phyloP scores from a whole-genome alignment of 169 alveolate species.

The Plasmodium vivax region DNA sequence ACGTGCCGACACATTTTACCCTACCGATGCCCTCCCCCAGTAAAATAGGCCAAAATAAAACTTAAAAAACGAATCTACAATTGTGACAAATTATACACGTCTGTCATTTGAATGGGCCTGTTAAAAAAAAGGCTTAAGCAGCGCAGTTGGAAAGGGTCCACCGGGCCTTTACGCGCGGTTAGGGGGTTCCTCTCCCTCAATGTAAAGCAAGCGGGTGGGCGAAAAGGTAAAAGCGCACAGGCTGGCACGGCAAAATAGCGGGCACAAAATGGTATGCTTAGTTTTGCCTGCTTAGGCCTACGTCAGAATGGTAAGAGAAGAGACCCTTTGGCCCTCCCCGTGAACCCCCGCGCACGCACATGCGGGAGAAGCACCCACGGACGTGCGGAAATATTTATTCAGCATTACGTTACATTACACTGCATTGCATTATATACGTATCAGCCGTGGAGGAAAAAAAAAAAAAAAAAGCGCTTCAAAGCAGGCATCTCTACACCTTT shows the following conservation, averaged over 20 bases:
- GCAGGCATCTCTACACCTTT: not conserved
- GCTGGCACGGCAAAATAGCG: not conserved
- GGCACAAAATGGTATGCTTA: not conserved
- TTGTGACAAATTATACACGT: not conserved
- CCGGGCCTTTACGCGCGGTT: not conserved
- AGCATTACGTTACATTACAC: not conserved
- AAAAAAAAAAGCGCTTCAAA: not conserved
- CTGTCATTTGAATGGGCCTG: not conserved
- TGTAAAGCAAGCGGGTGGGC: not conserved
- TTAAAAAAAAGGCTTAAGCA: not conserved
- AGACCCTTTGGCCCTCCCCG: not conserved
- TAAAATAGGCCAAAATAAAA: not conserved
- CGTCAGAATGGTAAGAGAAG: not conserved
- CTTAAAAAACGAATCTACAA: not conserved
- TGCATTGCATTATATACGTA: not conserved
- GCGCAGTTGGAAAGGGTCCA: not conserved
- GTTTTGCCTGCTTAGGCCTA: not conserved
- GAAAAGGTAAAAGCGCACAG: not conserved
- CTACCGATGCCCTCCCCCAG: not conserved
- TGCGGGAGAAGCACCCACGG: not conserved
- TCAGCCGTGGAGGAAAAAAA: not conserved
- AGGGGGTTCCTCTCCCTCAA: not conserved
- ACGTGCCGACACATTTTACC: not conserved
- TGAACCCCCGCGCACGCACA: not conserved
- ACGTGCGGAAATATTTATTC: not conserved